These are phyloP conservation scores for Nidularia sp. DNA, from an alignment of 768 basidiomycete species.

Conservation along the genomic window DNA sequence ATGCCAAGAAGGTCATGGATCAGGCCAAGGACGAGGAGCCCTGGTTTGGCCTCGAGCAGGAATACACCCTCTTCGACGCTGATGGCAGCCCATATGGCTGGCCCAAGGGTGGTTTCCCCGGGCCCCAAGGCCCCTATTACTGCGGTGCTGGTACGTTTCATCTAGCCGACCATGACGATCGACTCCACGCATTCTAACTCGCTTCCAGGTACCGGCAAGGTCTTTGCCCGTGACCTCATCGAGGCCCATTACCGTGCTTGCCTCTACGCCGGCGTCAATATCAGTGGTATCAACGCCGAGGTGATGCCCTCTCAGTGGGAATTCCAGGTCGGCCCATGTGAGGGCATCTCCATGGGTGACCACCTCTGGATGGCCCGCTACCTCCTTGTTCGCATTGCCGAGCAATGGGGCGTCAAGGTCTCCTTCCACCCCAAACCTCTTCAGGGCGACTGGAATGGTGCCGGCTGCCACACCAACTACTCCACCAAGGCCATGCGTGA, in stretches of 20 bases:
- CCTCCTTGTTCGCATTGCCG: conserved; percentile 92
- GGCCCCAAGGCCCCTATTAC: conserved; percentile 98
- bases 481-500: conserved; percentile 94
- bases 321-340: conserved; percentile 99
- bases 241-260: conserved; percentile 99
- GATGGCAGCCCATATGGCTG: conserved; percentile 92
- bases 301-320: conserved; percentile 99
- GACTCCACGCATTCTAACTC: conserved; percentile 11
- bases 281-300: conserved; percentile 99
- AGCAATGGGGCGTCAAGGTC: conserved; percentile 96
- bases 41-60: conserved; percentile 99
- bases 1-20: conserved; percentile 95
- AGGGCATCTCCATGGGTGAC: conserved; percentile 98
- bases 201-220: conserved; percentile 82
- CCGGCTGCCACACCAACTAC: conserved; percentile 98
- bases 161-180: conserved; percentile 6
- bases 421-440: conserved; percentile 99
- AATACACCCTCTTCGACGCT: conserved; percentile 94
- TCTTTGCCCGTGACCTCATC: conserved; percentile 96
- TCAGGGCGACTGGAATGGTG: conserved; percentile 98
- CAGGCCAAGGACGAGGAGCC: conserved; percentile 74
- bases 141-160: conserved; percentile 85
- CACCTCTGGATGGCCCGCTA: conserved; percentile 99
- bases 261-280: conserved; percentile 92
- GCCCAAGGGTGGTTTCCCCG: conserved; percentile 99